phyloP scores from a whole-genome alignment of 1,284 basidiomycete species.

The Ustilago cynodontis region DNA sequence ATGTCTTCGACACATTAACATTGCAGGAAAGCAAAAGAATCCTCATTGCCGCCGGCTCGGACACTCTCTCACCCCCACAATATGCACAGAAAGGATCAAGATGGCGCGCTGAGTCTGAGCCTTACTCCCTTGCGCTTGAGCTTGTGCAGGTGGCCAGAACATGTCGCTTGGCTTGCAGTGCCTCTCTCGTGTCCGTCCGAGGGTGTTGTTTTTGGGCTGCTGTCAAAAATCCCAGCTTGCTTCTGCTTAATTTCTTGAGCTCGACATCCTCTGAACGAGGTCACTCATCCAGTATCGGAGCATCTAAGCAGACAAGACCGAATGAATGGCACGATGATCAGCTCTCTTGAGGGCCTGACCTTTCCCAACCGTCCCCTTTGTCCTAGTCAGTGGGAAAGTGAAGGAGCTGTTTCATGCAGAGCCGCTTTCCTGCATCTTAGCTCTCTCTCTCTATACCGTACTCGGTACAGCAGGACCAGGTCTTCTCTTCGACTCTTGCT shows the following conservation, averaged over 20 bases:
- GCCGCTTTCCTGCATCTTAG: neutral
- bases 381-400: too few relatives aligned
- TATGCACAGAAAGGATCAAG: constrained; percentile 1
- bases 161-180: neutral
- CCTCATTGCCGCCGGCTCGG: constrained; percentile 5
- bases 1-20: constrained; percentile 1
- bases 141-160: neutral
- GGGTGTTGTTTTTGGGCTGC: neutral
- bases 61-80: neutral
- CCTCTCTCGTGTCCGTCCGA: neutral
- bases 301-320: too few relatives aligned
- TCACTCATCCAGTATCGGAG: too few relatives aligned
- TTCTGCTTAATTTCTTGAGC: too few relatives aligned
- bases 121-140: neutral
- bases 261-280: too few relatives aligned
- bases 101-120: neutral
- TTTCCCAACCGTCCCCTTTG: neutral
- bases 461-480: neutral
- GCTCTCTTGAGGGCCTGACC: neutral
- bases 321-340: neutral
- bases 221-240: too few relatives aligned
- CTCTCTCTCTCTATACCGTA: neutral
- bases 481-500: neutral
- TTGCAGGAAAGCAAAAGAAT: constrained; percentile 6
- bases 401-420: neutral